phyloP scores from a whole-genome alignment of 768 basidiomycete species.

The Boletellus sp. region DNA sequence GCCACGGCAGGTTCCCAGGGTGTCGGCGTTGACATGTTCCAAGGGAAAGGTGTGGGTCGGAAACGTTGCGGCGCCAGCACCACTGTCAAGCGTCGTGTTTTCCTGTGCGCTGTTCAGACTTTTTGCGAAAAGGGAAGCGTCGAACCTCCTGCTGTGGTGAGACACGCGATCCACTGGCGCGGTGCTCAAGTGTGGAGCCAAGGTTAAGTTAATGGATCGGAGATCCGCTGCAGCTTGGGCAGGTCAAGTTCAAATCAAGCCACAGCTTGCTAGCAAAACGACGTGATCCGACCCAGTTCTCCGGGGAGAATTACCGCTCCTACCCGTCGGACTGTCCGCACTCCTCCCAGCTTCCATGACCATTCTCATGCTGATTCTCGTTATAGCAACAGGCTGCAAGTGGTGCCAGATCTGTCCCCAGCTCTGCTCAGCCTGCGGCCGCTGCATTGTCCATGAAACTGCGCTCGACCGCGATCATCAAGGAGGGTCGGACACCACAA shows the following conservation, averaged over 20 bases:
- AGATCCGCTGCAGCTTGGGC: too few species aligned
- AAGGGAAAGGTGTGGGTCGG: conserved; percentile 24
- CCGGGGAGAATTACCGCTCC: too few species aligned
- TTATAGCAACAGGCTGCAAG: neutral
- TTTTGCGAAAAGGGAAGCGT: neutral
- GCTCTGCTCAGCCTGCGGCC: neutral
- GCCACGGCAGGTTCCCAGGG: too few species aligned
- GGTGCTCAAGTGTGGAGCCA: neutral
- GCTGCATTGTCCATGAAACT: neutral
- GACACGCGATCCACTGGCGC: neutral
- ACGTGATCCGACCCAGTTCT: conserved; percentile 1
- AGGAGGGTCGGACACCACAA: conserved; percentile 12
- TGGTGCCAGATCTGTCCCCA: neutral
- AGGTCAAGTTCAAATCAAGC: too few species aligned
- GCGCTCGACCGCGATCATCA: conserved; percentile 11
- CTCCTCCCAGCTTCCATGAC: conserved; percentile 1
- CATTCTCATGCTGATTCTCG: neutral
- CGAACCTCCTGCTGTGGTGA: neutral
- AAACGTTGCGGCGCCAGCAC: conserved; percentile 20
- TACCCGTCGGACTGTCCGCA: neutral
- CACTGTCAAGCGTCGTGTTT: conserved; percentile 3
- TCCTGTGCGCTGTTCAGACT: neutral
- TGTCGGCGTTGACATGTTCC: conserved; percentile 9
- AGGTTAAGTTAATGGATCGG: neutral
- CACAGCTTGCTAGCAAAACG: neutral